Base-by-base conservation (phyloP, 306 rosid species). In the Coriaria nepalensis region DNA sequence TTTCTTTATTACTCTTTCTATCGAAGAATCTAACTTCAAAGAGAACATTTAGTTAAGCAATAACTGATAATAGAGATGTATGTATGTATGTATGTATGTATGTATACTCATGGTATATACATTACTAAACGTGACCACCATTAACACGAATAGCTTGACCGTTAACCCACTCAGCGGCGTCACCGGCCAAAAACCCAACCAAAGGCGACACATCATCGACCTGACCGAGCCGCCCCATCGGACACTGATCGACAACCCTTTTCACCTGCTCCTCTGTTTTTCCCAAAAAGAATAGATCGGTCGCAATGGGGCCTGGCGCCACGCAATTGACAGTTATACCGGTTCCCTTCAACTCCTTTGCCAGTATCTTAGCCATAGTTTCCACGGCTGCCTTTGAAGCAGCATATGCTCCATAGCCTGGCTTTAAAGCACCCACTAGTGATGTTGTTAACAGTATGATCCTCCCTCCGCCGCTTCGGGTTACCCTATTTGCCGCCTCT, bases 351-450 rank as follows among this genome's bases (percentile, higher is more conserved):
- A 78, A 52, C 68, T 73, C 84, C 73, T 78, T 78, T 0, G 84
- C 84, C 29, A 62, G 37, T 4, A 70, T 56, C 60, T 67, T 78
- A 0, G 68, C n/a, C 75, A 73, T 70, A 0, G 75, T 44, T 52
- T 78, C 85, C 48, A 67, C 78, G 0, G 80, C 78, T 0, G 80
- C 75, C 59, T 73, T 78, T 4, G 85, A 78, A 0, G 73, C 80
- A 0, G 68, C 55, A 9, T 77, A 77, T 0, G 74, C 59, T 11
- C 56, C 80, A 5, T 56, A 59, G 2, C 84, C 80, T 0, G 80
- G 65, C 33, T 5, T n/a, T 9, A 61, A 35, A 2, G 43, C 13
- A n/a, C 65, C 73, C 1, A 67, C 74, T 0, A 51, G 0, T 1
- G 80, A 69, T 1, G 72, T 40, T 0, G 58, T 20, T 0, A 69